Percentiles rank a stretch among this genome's conserved stretches.
phyloP scores from a whole-genome alignment of 305 asterid species.

The Fraxinus ornus region DNA sequence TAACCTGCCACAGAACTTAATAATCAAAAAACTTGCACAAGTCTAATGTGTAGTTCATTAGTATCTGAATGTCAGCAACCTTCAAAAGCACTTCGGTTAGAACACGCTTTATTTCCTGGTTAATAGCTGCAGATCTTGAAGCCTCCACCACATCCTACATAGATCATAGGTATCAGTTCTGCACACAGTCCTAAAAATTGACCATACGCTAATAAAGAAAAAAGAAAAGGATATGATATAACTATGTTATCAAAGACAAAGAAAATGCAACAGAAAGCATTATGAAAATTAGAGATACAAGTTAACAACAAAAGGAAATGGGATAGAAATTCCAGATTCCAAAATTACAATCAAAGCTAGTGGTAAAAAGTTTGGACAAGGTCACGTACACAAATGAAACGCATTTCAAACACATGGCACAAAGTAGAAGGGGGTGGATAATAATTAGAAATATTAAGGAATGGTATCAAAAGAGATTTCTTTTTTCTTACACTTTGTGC shows the following conservation, averaged over 20 bases:
- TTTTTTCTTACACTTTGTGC: not conserved
- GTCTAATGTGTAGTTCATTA: conserved; percentile 24
- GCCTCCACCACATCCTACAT: conserved; percentile 87
- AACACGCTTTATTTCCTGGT: conserved; percentile 90
- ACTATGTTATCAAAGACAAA: not conserved
- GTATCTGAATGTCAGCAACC: conserved; percentile 55
- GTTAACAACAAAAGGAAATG: not conserved
- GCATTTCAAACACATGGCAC: not conserved
- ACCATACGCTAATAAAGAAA: not conserved
- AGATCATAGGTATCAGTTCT: conserved; percentile 28
- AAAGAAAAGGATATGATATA: conserved; percentile 18
- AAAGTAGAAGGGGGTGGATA: conserved; percentile 1
- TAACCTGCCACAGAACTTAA: conserved; percentile 66
- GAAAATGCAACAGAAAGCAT: conserved; percentile 1
- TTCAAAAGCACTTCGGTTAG: conserved; percentile 92
- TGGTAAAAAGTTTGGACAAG: not conserved
- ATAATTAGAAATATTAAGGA: conserved; percentile 3
- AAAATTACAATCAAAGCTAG: not conserved
- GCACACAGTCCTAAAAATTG: conserved; percentile 17
- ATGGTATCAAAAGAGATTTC: not conserved
- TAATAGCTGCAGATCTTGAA: conserved; percentile 81
- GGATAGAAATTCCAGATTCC: not conserved
- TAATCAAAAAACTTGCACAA: conserved; percentile 36
- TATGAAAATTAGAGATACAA: not conserved
- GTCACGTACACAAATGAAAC: not conserved